A percentile compares a stretch with the other conserved stretches of the same genome.
Conservation (phyloP, 164 flowering plant species). For the Akebia trifoliata region DNA sequence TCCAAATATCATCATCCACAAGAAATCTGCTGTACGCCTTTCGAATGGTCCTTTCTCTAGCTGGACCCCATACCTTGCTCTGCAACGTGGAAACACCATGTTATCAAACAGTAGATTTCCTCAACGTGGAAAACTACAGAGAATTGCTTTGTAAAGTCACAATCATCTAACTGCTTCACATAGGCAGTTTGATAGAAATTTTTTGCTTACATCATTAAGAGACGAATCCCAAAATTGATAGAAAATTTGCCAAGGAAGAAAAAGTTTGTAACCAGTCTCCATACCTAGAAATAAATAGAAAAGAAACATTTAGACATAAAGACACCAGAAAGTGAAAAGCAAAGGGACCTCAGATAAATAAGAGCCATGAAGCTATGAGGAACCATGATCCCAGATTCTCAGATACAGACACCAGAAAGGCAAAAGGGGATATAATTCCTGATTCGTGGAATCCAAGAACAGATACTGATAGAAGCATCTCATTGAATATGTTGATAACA, state of each 20-base stretch:
- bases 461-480: too few relatives aligned
- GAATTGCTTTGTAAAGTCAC: not conserved
- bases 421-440: too few relatives aligned
- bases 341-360: not conserved
- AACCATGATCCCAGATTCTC: not conserved
- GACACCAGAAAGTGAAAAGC: not conserved
- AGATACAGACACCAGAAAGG: too few relatives aligned
- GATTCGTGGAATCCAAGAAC: too few relatives aligned
- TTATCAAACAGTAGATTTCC: not conserved
- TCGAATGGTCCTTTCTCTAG: conserved; percentile 85
- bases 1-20: conserved; percentile 99
- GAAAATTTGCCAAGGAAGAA: conserved; percentile 87
- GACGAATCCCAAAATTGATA: conserved; percentile 90
- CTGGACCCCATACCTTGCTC: conserved; percentile 94
- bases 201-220: conserved; percentile 82
- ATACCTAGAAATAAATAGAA: conserved; percentile 44
- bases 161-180: conserved; percentile 1
- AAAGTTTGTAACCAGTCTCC: conserved; percentile 84
- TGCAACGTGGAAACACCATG: conserved; percentile 21
- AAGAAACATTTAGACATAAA: not conserved
- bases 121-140: not conserved
- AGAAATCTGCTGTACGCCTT: conserved; percentile 88
- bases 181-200: not conserved
- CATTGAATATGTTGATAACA: too few relatives aligned
- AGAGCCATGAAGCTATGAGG: not conserved